Evolutionary conservation across 2,329 filamentous ascomycete species (phyloP), one percentile per base, ranked within the genome.

Genomic region (Juglanconis oblonga): DNA sequence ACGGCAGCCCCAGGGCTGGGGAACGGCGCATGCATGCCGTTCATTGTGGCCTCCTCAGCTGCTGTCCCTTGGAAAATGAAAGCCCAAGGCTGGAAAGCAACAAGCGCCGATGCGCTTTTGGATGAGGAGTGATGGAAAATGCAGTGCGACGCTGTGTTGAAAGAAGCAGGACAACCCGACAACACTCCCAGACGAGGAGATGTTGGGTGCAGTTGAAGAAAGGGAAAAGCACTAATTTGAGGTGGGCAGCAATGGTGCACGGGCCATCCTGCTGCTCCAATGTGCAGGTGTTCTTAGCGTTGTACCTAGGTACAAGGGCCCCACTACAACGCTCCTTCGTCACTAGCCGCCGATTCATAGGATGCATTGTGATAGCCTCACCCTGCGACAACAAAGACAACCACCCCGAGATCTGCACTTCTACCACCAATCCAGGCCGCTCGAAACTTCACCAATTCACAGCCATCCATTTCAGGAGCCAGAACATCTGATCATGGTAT

Each of bases 21-120:
- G 56, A 70, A 67, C 10, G 76, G 74, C 67, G 76, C 77, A 59
- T 77, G 77, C 66, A 77, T 77, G 62, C 81, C 84, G 72, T 85
- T 89, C 85, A 90, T 90, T 62, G 72, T 55, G 52, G 42, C 17
- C 14, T 33, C 29, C 33, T 40, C 24, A 32, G n/a, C 45, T 11
- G 47, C 32, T 14, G 29, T 9, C 7, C 2, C 6, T 24, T 36
- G 14, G 11, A 35, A n/a, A 51, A 10, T 4, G 10, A 48, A 48
- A 17, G 40, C 40, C 8, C 13, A 10, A 36, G 42, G 4, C 40
- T 35, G n/a, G 17, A 56, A 31, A 17, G 8, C 5, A 7, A 29
- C 17, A 31, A 29, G 14, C 36, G 54, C 45, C 24, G 33, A 6
- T 13, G 24, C 24, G 42, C 24, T 11, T 4, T 8, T 13, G 13